These are phyloP conservation scores for Aspergillus texensis DNA, from an alignment of 2,329 filamentous ascomycete genomes.

Conservation along the genomic window DNA sequence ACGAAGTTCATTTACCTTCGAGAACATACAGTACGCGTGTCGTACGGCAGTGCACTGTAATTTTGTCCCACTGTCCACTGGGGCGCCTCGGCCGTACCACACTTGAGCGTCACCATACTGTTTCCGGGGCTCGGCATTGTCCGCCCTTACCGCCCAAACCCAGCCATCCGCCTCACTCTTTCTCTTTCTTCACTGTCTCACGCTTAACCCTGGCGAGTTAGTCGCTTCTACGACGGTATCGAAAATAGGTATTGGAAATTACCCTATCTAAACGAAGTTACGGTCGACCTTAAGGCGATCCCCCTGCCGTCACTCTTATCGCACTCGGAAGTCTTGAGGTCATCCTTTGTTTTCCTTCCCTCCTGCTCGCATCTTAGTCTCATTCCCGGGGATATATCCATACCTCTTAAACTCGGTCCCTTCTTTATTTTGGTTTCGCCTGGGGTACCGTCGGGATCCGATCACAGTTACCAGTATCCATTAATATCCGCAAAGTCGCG, in stretches of 20 bases:
- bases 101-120: slow-evolving; percentile 3
- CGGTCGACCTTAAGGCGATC: slow-evolving; percentile 1
- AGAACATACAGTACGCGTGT: slow-evolving; percentile 9
- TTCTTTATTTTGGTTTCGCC: neutral
- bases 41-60: neutral
- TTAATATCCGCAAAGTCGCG: slow-evolving; percentile 18
- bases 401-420: neutral
- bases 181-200: neutral
- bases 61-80: neutral
- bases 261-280: neutral
- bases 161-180: slow-evolving; percentile 11
- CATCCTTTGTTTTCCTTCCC: slow-evolving; percentile 3
- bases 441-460: neutral
- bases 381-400: neutral
- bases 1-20: neutral
- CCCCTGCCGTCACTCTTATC: slow-evolving; percentile 5
- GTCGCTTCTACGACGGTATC: neutral
- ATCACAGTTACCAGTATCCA: neutral
- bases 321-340: slow-evolving; percentile 7
- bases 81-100: neutral
- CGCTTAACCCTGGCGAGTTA: slow-evolving; percentile 1
- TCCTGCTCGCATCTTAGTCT: neutral
- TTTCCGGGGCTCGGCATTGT: slow-evolving; percentile 11
- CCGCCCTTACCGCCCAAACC: slow-evolving; percentile 13
- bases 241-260: neutral